phyloP scores from a whole-genome alignment of 2,329 filamentous ascomycete genomes.

The Beauveria rudraprayagi region DNA sequence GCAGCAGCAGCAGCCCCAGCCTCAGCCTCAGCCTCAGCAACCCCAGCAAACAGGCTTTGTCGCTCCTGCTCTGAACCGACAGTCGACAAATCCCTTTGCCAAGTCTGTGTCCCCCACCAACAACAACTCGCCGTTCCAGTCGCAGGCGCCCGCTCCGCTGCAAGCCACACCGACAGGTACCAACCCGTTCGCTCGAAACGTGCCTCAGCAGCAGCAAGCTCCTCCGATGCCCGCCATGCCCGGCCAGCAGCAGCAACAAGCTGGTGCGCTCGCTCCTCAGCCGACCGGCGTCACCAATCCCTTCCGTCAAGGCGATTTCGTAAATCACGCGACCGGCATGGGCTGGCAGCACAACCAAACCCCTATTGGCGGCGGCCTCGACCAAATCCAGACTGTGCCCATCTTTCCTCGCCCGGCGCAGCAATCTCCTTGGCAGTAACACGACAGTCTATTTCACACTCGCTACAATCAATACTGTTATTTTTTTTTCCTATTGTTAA shows the following conservation, averaged over 20 bases:
- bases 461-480: background rate
- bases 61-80: slow-evolving; percentile 40
- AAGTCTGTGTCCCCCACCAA: slow-evolving; percentile 37
- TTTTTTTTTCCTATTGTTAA: slow-evolving; percentile 4
- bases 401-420: slow-evolving; percentile 76
- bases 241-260: slow-evolving; percentile 26
- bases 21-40: background rate
- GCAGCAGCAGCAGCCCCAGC: background rate
- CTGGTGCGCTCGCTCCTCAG: slow-evolving; percentile 57
- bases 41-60: slow-evolving; percentile 17
- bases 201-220: slow-evolving; percentile 19
- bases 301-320: slow-evolving; percentile 83
- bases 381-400: slow-evolving; percentile 69
- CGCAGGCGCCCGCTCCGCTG: slow-evolving; percentile 31
- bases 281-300: slow-evolving; percentile 88
- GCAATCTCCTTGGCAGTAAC: slow-evolving; percentile 54
- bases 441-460: slow-evolving; percentile 12
- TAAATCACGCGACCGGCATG: slow-evolving; percentile 79
- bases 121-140: slow-evolving; percentile 36
- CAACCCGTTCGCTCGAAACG: slow-evolving; percentile 49
- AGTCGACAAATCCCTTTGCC: slow-evolving; percentile 83
- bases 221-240: background rate
- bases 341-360: slow-evolving; percentile 79
- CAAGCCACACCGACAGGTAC: slow-evolving; percentile 47
- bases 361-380: slow-evolving; percentile 71